Conservation (phyloP, 768 basidiomycete genomes). For the Calocybe gangraenosa region DNA sequence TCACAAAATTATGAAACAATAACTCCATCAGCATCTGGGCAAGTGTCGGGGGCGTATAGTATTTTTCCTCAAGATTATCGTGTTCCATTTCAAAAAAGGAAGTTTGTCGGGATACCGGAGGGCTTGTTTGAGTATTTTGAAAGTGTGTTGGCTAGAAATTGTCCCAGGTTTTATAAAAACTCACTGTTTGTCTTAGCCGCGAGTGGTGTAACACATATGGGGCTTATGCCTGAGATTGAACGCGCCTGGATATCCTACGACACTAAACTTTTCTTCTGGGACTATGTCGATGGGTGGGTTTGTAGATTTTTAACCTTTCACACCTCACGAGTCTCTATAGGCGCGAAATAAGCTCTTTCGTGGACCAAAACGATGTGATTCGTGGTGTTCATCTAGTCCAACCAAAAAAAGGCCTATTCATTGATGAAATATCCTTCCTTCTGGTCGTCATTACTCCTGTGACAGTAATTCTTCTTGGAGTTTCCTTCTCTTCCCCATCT, state of each 20-base stretch:
- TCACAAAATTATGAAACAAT: constrained; percentile 1
- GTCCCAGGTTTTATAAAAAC: constrained; percentile 1
- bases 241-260: constrained; percentile 95
- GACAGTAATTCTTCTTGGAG: constrained; percentile 79
- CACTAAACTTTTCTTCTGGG: constrained; percentile 93
- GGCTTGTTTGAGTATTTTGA: constrained; percentile 75
- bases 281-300: constrained; percentile 88
- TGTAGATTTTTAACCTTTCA: background rate
- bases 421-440: constrained; percentile 86
- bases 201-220: constrained; percentile 78
- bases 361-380: constrained; percentile 88
- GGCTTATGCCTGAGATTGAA: constrained; percentile 88
- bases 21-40: constrained; percentile 46
- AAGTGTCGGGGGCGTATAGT: constrained; percentile 75
- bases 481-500: constrained; percentile 51
- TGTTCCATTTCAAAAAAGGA: constrained; percentile 76
- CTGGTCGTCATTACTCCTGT: constrained; percentile 89
- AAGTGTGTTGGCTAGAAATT: constrained; percentile 38
- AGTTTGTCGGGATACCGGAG: constrained; percentile 74
- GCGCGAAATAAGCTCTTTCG: constrained; percentile 89
- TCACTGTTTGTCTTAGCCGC: constrained; percentile 38
- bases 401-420: constrained; percentile 83
- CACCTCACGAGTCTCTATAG: constrained; percentile 30
- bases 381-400: constrained; percentile 84
- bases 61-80: constrained; percentile 74